A percentile compares a stretch with the other conserved stretches of the same genome.
These are phyloP conservation scores for Paramecium pentaurelia DNA, from an alignment of 73 alveolate genomes.

Conservation along the genomic window DNA sequence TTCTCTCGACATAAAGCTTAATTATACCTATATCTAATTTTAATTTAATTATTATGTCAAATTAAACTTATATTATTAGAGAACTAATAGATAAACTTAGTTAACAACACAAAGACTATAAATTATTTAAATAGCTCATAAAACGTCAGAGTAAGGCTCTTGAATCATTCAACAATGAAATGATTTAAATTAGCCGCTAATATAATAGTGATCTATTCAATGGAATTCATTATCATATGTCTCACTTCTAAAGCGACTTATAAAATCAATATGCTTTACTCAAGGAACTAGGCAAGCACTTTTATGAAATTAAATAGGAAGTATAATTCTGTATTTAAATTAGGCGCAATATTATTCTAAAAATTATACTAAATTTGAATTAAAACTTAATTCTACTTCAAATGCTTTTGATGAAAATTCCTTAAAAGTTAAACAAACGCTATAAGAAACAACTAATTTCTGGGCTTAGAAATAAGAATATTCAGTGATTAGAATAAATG, in stretches of 20 bases:
- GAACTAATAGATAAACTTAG: background rate
- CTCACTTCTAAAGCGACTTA: background rate
- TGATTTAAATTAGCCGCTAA: background rate
- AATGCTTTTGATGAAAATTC: background rate
- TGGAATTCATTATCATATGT: background rate
- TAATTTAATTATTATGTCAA: background rate
- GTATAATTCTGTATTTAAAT: background rate
- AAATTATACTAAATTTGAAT: background rate
- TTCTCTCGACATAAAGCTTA: background rate
- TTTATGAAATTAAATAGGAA: background rate
- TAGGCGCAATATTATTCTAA: background rate
- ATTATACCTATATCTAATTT: background rate
- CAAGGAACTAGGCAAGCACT: background rate
- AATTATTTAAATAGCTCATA: background rate
- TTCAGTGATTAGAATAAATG: background rate
- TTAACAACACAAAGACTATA: background rate
- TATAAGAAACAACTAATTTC: background rate
- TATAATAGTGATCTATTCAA: background rate
- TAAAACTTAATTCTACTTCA: background rate
- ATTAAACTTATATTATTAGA: background rate
- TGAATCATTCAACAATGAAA: background rate
- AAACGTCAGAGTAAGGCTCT: background rate
- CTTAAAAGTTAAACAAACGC: background rate
- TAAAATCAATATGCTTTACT: background rate
- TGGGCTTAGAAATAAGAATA: background rate